Base-by-base conservation (phyloP, 495 filamentous ascomycete genomes). In the Thozetella sp. region DNA sequence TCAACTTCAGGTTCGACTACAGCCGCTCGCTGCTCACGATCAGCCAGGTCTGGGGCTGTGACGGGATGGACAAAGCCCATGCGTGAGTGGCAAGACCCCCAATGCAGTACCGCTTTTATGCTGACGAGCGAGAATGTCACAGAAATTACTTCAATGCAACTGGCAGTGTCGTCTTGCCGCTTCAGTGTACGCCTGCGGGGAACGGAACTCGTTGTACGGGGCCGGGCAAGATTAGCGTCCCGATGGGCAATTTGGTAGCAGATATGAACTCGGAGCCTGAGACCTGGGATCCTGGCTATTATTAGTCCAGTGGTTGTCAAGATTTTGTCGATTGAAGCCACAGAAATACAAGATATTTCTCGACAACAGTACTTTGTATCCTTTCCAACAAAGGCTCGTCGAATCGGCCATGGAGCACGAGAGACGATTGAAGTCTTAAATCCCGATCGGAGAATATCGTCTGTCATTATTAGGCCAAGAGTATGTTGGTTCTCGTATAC, bases 91-190 rank as follows among this genome's bases (percentile, higher is more conserved):
- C 22, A 4, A 2, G 12, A 2, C 4, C 51, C n/a, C 25, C 25
- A 22, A 53, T 22, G 13, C 22, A 2, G n/a, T 22, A 22, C 20
- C 22, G 22, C 51, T 12, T 25, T 25, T 17, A 10, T 53, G 51
- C 45, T 48, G 45, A 48, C 3, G 45, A 3, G 45, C 6, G 6
- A 17, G 45, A 22, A 22, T 17, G 2, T n/a, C 25, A 22, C 22
- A 53, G 51, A 25, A 53, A 53, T 15, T 53, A 53, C 51, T 53
- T 53, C 51, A 53, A 53, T 25, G 51, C 51, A 13, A 53, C 51
- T 13, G 22, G 9, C 12, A 53, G 51, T 25, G 51, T 15, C 2
- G 51, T 17, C 15, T 22, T 53, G 22, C 6, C 51, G 6, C n/a
- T 53, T 2, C 17, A 53, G 15, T 53, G 51, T 22, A 53, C 2